Conservation (phyloP, 495 filamentous ascomycete genomes). For the Articulospora tetracladia region DNA sequence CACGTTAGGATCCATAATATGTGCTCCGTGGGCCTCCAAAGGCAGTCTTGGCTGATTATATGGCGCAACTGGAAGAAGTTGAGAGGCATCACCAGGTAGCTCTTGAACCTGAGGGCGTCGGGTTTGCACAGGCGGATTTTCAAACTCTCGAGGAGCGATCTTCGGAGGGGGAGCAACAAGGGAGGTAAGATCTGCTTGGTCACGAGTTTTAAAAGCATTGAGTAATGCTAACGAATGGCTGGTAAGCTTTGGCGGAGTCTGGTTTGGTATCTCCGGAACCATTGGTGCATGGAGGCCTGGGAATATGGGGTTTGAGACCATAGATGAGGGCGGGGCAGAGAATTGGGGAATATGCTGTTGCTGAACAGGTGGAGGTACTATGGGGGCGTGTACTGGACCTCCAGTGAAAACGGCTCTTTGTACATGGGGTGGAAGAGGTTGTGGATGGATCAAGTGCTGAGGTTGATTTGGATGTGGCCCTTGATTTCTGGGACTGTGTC, state of each 20-base stretch:
- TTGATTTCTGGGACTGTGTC: constrained; percentile 27
- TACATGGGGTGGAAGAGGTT: constrained; percentile 38
- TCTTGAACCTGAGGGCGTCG: constrained; percentile 9
- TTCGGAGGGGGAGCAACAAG: neutral
- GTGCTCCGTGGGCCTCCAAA: constrained; percentile 19
- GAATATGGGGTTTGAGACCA: constrained; percentile 33
- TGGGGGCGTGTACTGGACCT: constrained; percentile 23
- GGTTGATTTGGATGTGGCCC: constrained; percentile 29
- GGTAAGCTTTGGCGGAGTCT: constrained; percentile 47
- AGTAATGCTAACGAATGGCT: constrained; percentile 61
- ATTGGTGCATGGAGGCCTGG: constrained; percentile 50
- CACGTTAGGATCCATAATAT: constrained; percentile 17
- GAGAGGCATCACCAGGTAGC: constrained; percentile 17
- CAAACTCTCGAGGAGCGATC: neutral
- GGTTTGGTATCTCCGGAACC: constrained; percentile 40
- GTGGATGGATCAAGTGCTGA: constrained; percentile 44
- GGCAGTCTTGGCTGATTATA: neutral
- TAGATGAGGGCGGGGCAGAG: neutral
- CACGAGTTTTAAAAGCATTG: constrained; percentile 54
- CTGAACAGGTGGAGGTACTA: constrained; percentile 39
- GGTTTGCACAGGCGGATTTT: neutral
- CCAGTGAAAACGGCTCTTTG: constrained; percentile 26
- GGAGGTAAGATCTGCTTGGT: constrained; percentile 6
- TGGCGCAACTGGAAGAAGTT: neutral
- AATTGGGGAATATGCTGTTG: constrained; percentile 27